Evolutionary conservation across 345 rosid genomes (phyloP).

Genomic region (Ceriops decandra): DNA sequence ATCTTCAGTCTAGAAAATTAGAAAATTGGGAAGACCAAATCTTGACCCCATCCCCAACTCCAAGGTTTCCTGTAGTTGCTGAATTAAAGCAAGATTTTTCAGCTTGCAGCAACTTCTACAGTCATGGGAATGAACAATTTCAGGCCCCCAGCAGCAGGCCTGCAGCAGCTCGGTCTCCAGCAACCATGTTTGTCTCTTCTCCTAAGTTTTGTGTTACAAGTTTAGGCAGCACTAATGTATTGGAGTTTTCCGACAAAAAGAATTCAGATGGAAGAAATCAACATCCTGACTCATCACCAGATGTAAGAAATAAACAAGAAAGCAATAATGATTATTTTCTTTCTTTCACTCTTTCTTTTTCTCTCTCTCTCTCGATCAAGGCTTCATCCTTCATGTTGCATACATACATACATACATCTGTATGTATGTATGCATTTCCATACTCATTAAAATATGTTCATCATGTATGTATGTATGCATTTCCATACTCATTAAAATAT

Average conservation of each 20-base stretch:
- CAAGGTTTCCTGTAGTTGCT: conserved; percentile 7
- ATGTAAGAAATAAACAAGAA: conserved; percentile 24
- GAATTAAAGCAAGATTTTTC: conserved; percentile 45
- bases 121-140: conserved; percentile 32
- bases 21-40: conserved; percentile 43
- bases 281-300: conserved; percentile 35
- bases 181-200: conserved; percentile 33
- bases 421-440: no score
- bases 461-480: no score
- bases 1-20: conserved; percentile 30
- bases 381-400: no score
- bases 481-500: no score
- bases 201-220: conserved; percentile 45
- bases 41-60: conserved; percentile 25
- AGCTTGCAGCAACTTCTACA: conserved; percentile 29
- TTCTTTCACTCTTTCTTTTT: no score
- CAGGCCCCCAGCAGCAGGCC: conserved; percentile 8
- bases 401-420: no score
- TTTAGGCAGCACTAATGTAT: conserved; percentile 27
- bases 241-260: conserved; percentile 40
- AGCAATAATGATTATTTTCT: background rate
- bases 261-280: conserved; percentile 23
- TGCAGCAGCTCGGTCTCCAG: conserved; percentile 15
- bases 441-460: no score
- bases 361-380: no score